Base-by-base conservation (phyloP, 2,329 filamentous ascomycete species). In the Trichoderma oligosporum region DNA sequence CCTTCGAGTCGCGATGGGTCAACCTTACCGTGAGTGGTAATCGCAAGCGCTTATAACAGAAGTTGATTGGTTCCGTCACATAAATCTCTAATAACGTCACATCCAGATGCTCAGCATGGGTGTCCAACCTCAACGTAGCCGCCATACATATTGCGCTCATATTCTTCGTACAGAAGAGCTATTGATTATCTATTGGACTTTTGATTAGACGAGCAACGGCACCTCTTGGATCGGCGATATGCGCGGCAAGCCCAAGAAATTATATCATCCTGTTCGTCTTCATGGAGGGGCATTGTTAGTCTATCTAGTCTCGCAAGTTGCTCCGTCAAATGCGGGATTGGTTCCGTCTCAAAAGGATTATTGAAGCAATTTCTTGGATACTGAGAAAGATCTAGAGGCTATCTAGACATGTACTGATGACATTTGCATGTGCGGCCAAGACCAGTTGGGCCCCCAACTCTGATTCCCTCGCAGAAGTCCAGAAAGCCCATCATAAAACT, bases 11-110 rank as follows among this genome's bases (percentile, higher is more conserved):
- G 58, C 51, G 29, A 61, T 63, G 65, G 67, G 62, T 62, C 63
- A 57, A 55, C 61, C 61, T 61, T 65, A 63, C 64, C 62, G 61
- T 61, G 49, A 63, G 61, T 60, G 64, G 64, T 62, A 66, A 64
- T 62, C 60, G 62, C 65, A 65, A 55, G 67, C 67, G 67, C 67
- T 68, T 68, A 69, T 52, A 60, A 64, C 38, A 54, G 48, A 12
- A 33, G 56, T 44, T 64, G 57, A 69, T 69, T 69, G 67, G 67
- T 38, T 51, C 48, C 27, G 24, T 46, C 36, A 59, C 57, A 35
- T 56, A 55, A 61, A 53, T 58, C 53, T 42, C 48, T 61, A 59
- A 53, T 33, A 49, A 51, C 59, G 62, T 67, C 65, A 62, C 65
- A 66, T 61, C 54, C 57, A 56, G 47, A 35, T 58, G 59, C 56